Conservation (phyloP, 257 asterid genomes). For the Solanum piurae region DNA sequence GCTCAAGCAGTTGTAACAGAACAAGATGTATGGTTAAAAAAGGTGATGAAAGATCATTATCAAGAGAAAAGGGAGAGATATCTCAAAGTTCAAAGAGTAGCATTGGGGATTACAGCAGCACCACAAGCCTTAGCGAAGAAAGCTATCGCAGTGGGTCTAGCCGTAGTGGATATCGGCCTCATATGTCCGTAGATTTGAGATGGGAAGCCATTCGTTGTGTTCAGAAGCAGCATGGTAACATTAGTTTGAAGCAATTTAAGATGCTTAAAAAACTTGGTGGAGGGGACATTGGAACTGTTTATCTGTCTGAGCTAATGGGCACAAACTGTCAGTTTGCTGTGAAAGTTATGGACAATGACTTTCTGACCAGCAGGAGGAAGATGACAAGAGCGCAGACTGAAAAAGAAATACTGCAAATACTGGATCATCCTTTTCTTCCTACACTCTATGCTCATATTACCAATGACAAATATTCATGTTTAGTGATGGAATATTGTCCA, state of each 20-base stretch:
- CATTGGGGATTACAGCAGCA: conserved; percentile 66
- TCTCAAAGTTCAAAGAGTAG: conserved; percentile 82
- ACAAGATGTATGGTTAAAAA: conserved; percentile 23
- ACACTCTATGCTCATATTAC: conserved; percentile 65
- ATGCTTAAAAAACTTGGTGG: conserved; percentile 67
- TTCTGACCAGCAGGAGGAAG: conserved; percentile 49
- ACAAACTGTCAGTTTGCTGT: conserved; percentile 65
- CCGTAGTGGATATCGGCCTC: conserved; percentile 65
- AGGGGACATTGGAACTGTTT: conserved; percentile 78
- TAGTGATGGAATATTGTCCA: conserved; percentile 85
- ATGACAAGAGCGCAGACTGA: conserved; percentile 67
- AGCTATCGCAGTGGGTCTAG: conserved; percentile 55
- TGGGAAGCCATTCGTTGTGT: conserved; percentile 74
- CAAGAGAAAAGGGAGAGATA: conserved; percentile 53
- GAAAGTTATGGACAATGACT: conserved; percentile 70
- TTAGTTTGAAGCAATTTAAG: conserved; percentile 61
- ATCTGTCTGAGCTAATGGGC: conserved; percentile 73
- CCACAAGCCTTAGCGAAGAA: conserved; percentile 67
- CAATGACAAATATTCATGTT: conserved; percentile 58
- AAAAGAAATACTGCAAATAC: conserved; percentile 69
- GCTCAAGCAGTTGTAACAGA: conserved; percentile 10
- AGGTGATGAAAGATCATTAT: conserved; percentile 38
- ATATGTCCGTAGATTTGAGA: conserved; percentile 74
- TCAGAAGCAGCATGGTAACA: conserved; percentile 48
- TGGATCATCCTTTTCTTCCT: conserved; percentile 94